These are phyloP conservation scores for Penicillium psychrosexuale DNA, from an alignment of 2,329 filamentous ascomycete species.

Conservation along the genomic window DNA sequence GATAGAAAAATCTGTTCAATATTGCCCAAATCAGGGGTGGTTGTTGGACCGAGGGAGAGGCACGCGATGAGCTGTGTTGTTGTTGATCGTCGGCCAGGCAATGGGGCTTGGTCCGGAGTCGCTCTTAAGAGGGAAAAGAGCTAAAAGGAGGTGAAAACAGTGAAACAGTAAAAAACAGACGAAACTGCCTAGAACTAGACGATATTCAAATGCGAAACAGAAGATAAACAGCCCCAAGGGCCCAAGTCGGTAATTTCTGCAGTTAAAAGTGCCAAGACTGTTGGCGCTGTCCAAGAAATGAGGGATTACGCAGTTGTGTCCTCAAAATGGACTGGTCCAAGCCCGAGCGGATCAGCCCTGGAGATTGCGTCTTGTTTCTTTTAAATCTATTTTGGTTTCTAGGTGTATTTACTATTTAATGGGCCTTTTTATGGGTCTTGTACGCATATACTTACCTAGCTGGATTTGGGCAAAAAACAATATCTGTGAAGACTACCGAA, in stretches of 20 bases:
- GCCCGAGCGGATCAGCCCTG: background rate
- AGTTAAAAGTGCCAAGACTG: slow-evolving; percentile 3
- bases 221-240: background rate
- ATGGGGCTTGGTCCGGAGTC: slow-evolving; percentile 4
- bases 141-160: slow-evolving; percentile 1
- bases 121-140: background rate
- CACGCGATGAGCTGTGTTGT: slow-evolving; percentile 15
- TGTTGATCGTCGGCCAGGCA: slow-evolving; percentile 25
- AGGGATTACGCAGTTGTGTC: slow-evolving; percentile 7
- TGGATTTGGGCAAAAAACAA: background rate
- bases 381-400: background rate
- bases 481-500: too few relatives aligned
- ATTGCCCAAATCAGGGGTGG: slow-evolving; percentile 1
- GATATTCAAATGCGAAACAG: background rate
- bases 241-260: background rate
- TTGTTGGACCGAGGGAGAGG: slow-evolving; percentile 3
- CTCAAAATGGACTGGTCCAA: background rate
- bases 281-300: slow-evolving; percentile 5
- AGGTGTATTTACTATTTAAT: background rate
- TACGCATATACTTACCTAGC: background rate
- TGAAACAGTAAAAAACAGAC: background rate
- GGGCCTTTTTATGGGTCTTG: background rate
- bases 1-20: background rate
- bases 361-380: too few relatives aligned
- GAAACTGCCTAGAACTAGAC: background rate